Evolutionary conservation across 2,329 filamentous ascomycete genomes (phyloP).

Genomic region (Cladobotryum mycophilum): DNA sequence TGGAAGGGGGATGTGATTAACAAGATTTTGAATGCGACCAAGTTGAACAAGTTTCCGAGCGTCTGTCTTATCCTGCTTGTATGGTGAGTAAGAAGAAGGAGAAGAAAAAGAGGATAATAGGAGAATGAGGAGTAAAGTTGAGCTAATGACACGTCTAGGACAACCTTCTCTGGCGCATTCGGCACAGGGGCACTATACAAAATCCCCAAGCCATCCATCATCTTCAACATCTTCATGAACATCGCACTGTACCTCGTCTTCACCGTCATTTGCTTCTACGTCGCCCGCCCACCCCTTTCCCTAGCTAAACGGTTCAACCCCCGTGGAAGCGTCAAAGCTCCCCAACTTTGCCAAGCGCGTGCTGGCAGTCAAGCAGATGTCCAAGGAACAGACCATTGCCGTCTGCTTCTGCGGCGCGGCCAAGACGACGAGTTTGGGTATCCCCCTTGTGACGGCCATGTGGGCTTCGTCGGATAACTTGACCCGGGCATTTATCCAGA

Average conservation of each 20-base stretch:
- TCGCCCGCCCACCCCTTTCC: slow-evolving; percentile 35
- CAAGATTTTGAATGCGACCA: slow-evolving; percentile 48
- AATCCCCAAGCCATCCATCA: slow-evolving; percentile 52
- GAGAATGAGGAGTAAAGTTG: background rate
- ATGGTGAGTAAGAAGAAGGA: slow-evolving; percentile 31
- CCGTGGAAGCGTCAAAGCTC: slow-evolving; percentile 26
- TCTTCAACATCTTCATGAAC: slow-evolving; percentile 63
- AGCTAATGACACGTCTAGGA: slow-evolving; percentile 39
- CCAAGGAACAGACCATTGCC: slow-evolving; percentile 58
- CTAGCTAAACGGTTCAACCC: slow-evolving; percentile 29
- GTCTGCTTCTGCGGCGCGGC: slow-evolving; percentile 69
- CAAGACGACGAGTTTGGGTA: slow-evolving; percentile 65
- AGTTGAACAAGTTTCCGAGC: slow-evolving; percentile 42
- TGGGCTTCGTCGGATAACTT: slow-evolving; percentile 50
- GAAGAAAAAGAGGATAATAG: no score
- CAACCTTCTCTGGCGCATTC: slow-evolving; percentile 61
- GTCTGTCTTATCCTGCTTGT: slow-evolving; percentile 42
- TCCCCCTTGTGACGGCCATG: slow-evolving; percentile 63
- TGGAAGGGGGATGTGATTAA: slow-evolving; percentile 45
- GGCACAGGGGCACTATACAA: slow-evolving; percentile 54
- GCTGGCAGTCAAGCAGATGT: slow-evolving; percentile 46
- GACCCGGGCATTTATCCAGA: slow-evolving; percentile 53
- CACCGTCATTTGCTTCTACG: slow-evolving; percentile 53
- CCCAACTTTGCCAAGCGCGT: slow-evolving; percentile 24
- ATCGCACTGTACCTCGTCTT: slow-evolving; percentile 58